These are phyloP conservation scores for Kernera saxatilis DNA, from an alignment of 345 rosid genomes.

Conservation along the genomic window DNA sequence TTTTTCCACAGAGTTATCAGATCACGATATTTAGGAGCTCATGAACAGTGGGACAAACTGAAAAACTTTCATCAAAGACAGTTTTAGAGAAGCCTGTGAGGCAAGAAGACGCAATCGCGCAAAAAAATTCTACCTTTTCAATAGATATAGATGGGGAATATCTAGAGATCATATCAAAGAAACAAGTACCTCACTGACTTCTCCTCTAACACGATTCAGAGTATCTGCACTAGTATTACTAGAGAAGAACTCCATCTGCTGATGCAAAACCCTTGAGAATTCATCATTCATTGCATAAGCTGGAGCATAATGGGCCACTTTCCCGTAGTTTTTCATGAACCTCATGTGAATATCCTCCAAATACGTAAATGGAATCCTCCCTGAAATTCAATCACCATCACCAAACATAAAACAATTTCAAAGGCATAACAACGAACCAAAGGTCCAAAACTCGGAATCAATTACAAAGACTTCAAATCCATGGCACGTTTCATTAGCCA, in stretches of 20 bases:
- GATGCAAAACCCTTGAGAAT: slow-evolving; percentile 97
- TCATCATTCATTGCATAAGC: slow-evolving; percentile 99
- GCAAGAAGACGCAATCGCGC: background rate
- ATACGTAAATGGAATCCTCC: slow-evolving; percentile 97
- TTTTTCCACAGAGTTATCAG: background rate
- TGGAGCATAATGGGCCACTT: slow-evolving; percentile 75
- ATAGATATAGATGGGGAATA: background rate
- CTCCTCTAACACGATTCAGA: slow-evolving; percentile 88
- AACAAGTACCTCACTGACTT: slow-evolving; percentile 77
- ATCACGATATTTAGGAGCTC: background rate
- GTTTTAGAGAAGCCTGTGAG: background rate
- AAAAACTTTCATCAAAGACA: background rate
- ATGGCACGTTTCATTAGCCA: background rate
- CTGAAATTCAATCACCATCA: slow-evolving; percentile 32
- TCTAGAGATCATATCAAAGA: background rate
- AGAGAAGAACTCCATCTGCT: slow-evolving; percentile 98
- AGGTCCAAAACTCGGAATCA: background rate
- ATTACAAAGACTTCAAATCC: background rate
- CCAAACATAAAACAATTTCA: background rate
- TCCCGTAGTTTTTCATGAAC: slow-evolving; percentile 93
- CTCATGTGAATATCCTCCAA: slow-evolving; percentile 95
- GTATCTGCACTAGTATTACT: slow-evolving; percentile 87
- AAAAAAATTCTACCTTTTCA: background rate
- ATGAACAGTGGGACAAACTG: background rate
- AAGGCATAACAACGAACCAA: background rate